These are phyloP conservation scores for Cordyceps farinosa DNA, from an alignment of 2,329 filamentous ascomycete genomes.

Conservation along the genomic window DNA sequence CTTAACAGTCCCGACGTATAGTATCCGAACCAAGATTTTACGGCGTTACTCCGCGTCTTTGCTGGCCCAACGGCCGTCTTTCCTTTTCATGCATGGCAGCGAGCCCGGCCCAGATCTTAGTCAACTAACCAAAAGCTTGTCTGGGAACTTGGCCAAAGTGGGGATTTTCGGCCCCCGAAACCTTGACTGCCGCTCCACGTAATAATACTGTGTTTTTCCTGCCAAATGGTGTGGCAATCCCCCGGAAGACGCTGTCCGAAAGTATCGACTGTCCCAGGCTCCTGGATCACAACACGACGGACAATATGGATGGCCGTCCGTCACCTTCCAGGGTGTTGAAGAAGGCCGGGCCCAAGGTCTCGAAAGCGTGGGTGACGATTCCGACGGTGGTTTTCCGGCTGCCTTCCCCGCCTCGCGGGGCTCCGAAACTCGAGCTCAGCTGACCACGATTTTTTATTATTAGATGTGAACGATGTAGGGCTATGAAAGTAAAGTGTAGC, in stretches of 20 bases:
- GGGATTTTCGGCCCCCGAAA: conserved; percentile 9
- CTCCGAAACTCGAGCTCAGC: conserved; percentile 1
- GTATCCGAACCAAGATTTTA: not conserved
- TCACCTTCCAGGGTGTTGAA: conserved; percentile 15
- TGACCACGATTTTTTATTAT: conserved; percentile 29
- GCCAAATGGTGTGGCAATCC: conserved; percentile 11
- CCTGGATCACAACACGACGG: not conserved
- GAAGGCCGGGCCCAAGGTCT: conserved; percentile 16
- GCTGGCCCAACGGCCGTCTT: not conserved
- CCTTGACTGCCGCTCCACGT: not conserved
- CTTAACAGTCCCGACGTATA: not conserved
- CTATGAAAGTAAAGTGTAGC: conserved; percentile 26
- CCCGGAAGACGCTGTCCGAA: conserved; percentile 14
- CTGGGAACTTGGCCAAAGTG: conserved; percentile 9
- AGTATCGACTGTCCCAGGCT: conserved; percentile 10
- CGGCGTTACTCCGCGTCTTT: not conserved
- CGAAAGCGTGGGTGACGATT: conserved; percentile 17
- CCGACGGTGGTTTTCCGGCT: conserved; percentile 12
- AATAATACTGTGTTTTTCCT: conserved; percentile 6
- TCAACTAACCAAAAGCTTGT: conserved; percentile 11
- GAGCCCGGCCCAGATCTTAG: not conserved
- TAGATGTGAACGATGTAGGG: conserved; percentile 24
- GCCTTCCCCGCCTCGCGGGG: not conserved
- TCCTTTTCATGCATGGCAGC: not conserved
- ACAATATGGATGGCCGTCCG: conserved; percentile 13